Evolutionary conservation across 768 basidiomycete genomes (phyloP).

Genomic region (Rhizopogon vulgaris): DNA sequence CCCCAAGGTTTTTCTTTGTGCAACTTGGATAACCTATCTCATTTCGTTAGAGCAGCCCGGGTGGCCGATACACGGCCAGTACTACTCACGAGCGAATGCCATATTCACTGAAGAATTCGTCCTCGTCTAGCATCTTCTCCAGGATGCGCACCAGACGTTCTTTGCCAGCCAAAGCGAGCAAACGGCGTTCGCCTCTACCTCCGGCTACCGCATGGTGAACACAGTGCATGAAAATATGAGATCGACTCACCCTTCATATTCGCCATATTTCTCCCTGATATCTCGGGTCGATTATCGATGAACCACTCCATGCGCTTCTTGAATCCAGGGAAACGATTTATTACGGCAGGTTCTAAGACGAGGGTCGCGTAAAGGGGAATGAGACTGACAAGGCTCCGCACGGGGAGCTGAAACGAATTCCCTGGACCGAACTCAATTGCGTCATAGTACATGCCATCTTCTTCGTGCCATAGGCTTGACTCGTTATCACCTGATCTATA

Average conservation of each 20-base stretch:
- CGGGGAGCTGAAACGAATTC: slow-evolving; percentile 83
- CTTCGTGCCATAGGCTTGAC: slow-evolving; percentile 87
- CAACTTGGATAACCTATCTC: slow-evolving; percentile 71
- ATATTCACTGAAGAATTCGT: slow-evolving; percentile 93
- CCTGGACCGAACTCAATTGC: slow-evolving; percentile 85
- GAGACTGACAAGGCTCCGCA: slow-evolving; percentile 93
- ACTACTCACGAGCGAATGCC: slow-evolving; percentile 89
- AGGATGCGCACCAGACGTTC: slow-evolving; percentile 84
- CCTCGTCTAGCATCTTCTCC: slow-evolving; percentile 96
- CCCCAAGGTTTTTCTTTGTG: slow-evolving; percentile 94
- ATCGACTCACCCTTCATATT: slow-evolving; percentile 74
- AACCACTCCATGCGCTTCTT: slow-evolving; percentile 99
- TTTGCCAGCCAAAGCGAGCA: slow-evolving; percentile 88
- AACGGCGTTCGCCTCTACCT: slow-evolving; percentile 80
- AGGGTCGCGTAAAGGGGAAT: slow-evolving; percentile 95
- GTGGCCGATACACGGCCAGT: neutral
- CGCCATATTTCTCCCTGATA: slow-evolving; percentile 89
- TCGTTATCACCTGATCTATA: slow-evolving; percentile 76
- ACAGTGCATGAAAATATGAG: neutral
- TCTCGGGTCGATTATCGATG: slow-evolving; percentile 83
- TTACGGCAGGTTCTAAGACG: slow-evolving; percentile 82
- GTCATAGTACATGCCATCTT: slow-evolving; percentile 98
- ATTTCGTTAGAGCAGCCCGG: slow-evolving; percentile 6
- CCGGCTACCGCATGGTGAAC: slow-evolving; percentile 21
- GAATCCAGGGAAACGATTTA: slow-evolving; percentile 95